Conservation (phyloP, 352 stramenopile genomes). For the Lagenidium giganteum region DNA sequence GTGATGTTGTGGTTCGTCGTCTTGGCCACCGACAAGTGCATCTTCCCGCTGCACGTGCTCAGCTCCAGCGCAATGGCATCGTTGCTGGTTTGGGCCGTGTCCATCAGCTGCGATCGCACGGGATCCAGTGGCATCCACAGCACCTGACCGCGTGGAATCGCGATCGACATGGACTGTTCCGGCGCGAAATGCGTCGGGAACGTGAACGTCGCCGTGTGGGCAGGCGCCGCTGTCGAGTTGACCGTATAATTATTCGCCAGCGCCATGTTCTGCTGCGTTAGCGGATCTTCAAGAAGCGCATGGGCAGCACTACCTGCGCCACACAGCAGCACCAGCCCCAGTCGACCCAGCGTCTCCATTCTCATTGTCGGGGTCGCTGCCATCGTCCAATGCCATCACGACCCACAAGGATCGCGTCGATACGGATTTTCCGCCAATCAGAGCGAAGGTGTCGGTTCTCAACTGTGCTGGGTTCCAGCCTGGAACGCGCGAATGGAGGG, state of each 20-base stretch:
- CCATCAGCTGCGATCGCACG: constrained; percentile 19
- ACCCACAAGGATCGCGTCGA: too few relatives aligned
- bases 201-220: constrained; percentile 4
- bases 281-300: constrained; percentile 6
- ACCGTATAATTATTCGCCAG: too few relatives aligned
- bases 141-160: constrained; percentile 13
- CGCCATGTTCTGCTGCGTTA: too few relatives aligned
- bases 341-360: not conserved
- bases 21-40: constrained; percentile 20
- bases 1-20: constrained; percentile 2
- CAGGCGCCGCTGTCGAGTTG: not conserved
- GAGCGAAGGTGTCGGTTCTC: too few relatives aligned
- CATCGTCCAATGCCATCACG: too few relatives aligned
- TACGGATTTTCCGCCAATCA: too few relatives aligned
- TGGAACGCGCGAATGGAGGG: too few relatives aligned
- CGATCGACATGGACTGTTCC: constrained; percentile 23
- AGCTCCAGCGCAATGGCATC: constrained; percentile 26
- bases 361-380: too few relatives aligned
- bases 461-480: too few relatives aligned
- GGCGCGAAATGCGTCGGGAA: constrained; percentile 20
- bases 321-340: not conserved
- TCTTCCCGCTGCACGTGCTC: constrained; percentile 18
- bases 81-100: not conserved
- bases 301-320: too few relatives aligned
- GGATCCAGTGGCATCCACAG: constrained; percentile 25